A percentile compares a stretch with the other conserved stretches of the same genome.
Conservation (phyloP, 495 filamentous ascomycete genomes). For the Melanomma pulvis-pyrius region DNA sequence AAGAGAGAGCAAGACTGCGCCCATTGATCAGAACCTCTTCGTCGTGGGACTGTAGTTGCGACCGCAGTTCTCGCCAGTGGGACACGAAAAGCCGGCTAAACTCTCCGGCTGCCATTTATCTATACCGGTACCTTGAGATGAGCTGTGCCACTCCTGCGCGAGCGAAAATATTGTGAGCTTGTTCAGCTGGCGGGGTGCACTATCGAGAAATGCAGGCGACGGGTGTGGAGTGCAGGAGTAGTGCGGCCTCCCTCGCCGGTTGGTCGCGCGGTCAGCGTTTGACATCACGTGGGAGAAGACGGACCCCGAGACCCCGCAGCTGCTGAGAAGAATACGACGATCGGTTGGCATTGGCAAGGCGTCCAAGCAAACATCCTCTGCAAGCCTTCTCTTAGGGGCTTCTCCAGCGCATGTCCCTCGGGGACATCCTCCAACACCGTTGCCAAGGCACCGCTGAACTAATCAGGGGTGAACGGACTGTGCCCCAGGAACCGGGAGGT, state of each 20-base stretch:
- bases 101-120: conserved; percentile 12
- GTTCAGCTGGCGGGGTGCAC: neutral
- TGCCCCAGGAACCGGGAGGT: neutral
- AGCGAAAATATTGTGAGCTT: neutral
- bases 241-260: neutral
- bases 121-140: neutral
- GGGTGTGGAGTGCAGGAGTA: neutral
- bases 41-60: conserved; percentile 5
- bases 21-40: conserved; percentile 4
- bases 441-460: neutral
- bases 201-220: neutral
- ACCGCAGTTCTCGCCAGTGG: conserved; percentile 13
- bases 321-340: neutral
- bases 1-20: conserved; percentile 1
- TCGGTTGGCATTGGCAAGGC: no score
- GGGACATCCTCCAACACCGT: neutral
- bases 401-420: neutral
- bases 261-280: neutral
- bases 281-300: neutral
- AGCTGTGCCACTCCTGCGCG: neutral
- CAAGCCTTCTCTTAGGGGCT: neutral
- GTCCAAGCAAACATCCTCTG: neutral
- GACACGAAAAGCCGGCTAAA: conserved; percentile 14
- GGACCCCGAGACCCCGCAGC: neutral
- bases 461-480: neutral